Percentiles rank a stretch among this genome's conserved stretches.
These are phyloP conservation scores for Colletotrichum lupini DNA, from an alignment of 2,329 filamentous ascomycete genomes.

Conservation along the genomic window DNA sequence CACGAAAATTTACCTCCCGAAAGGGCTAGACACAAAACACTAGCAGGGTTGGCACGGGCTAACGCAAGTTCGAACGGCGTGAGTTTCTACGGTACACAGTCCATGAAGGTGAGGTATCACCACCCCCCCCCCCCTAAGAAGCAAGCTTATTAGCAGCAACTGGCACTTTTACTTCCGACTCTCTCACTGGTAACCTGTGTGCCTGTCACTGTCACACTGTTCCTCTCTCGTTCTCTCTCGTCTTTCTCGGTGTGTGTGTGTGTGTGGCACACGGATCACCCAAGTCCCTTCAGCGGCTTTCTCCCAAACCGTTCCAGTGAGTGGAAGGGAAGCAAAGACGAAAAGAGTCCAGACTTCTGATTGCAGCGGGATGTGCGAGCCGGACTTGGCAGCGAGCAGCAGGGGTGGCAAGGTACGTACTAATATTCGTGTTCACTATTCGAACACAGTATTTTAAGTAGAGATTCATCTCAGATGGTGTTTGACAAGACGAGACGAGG, in stretches of 20 bases:
- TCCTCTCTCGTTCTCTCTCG: neutral
- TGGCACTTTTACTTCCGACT: too few relatives aligned
- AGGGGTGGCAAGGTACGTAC: neutral
- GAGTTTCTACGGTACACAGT: too few relatives aligned
- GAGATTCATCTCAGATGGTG: neutral
- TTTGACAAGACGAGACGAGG: neutral
- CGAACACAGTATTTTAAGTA: too few relatives aligned
- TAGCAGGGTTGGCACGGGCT: too few relatives aligned
- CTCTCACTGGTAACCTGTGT: neutral
- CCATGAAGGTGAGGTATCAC: too few relatives aligned
- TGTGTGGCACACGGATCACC: conserved; percentile 15
- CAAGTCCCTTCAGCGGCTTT: neutral
- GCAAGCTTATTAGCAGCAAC: conserved; percentile 12
- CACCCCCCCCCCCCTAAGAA: neutral
- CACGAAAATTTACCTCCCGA: too few relatives aligned
- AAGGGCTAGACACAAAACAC: too few relatives aligned
- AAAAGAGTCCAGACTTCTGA: conserved; percentile 24
- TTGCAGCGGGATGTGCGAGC: conserved; percentile 28
- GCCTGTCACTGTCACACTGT: neutral
- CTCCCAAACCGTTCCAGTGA: neutral
- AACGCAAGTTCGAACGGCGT: too few relatives aligned
- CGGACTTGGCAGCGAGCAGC: conserved; percentile 9
- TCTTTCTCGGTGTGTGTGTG: conserved; percentile 6
- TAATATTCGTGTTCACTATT: too few relatives aligned
- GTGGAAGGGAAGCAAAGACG: neutral